Conservation (phyloP, 1,139 yeast genomes). For the Debaryomyces coudertii region DNA sequence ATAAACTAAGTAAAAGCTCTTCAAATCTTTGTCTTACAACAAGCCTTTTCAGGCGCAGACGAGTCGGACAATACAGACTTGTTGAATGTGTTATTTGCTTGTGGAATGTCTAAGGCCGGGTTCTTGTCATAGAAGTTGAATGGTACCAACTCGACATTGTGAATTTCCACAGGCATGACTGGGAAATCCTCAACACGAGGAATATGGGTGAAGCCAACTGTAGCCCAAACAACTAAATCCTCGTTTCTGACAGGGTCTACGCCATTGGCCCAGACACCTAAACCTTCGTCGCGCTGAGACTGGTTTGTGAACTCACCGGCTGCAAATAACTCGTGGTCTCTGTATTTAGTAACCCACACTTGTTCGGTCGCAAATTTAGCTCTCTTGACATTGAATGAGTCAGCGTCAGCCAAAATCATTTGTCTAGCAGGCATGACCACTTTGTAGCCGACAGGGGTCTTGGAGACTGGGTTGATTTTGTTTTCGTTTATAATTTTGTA, state of each 20-base stretch:
- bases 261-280: conserved; percentile 69
- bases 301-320: conserved; percentile 84
- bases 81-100: conserved; percentile 71
- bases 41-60: conserved; percentile 31
- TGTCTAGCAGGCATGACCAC: conserved; percentile 77
- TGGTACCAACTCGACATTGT: conserved; percentile 70
- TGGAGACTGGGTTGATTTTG: conserved; percentile 72
- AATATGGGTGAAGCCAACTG: conserved; percentile 83
- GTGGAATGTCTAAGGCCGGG: conserved; percentile 84
- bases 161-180: conserved; percentile 86
- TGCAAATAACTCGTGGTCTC: conserved; percentile 68
- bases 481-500: conserved; percentile 81
- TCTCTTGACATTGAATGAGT: conserved; percentile 64
- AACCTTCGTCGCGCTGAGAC: conserved; percentile 64
- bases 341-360: conserved; percentile 75
- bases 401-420: conserved; percentile 67
- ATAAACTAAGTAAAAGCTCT: neutral
- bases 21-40: conserved; percentile 46
- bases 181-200: conserved; percentile 93
- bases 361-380: conserved; percentile 76
- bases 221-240: conserved; percentile 85
- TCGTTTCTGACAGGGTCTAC: conserved; percentile 75
- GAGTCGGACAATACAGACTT: conserved; percentile 54
- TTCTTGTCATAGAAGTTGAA: conserved; percentile 78
- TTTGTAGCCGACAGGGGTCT: conserved; percentile 83